phyloP scores from a whole-genome alignment of 371 early-diverging fungal species.

The Polyrhizophydium stewartii region DNA sequence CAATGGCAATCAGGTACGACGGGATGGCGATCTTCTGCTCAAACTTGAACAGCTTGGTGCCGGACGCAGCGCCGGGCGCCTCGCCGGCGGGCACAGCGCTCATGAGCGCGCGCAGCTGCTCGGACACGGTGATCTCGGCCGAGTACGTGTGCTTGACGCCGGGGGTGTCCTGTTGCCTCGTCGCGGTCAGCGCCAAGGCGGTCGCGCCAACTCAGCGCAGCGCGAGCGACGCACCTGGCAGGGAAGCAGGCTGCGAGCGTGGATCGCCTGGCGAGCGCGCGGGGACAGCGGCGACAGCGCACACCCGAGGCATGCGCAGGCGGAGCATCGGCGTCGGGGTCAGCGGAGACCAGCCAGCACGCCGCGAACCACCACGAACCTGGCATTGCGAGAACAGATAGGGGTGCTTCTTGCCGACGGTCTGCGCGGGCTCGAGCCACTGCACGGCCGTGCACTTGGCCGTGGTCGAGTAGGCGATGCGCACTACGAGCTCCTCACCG shows the following conservation, averaged over 20 bases:
- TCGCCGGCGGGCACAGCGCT: conserved; percentile 34
- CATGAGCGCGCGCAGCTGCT: conserved; percentile 60
- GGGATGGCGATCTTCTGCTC: conserved; percentile 39
- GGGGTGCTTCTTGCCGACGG: conserved; percentile 88
- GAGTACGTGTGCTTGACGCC: conserved; percentile 83
- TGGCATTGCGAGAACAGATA: conserved; percentile 97
- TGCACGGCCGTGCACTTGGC: conserved; percentile 80
- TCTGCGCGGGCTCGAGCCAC: conserved; percentile 86
- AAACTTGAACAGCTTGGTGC: conserved; percentile 29
- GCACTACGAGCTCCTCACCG: conserved; percentile 39
- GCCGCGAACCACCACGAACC: conserved; percentile 15
- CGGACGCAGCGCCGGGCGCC: conserved; percentile 17
- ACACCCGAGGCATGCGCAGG: background rate
- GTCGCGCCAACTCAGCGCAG: background rate
- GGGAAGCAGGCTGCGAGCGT: conserved; percentile 89
- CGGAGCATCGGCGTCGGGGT: background rate
- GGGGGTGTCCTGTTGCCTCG: conserved; percentile 82
- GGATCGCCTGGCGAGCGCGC: conserved; percentile 54
- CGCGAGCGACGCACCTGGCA: conserved; percentile 33
- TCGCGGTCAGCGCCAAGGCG: too few relatives aligned
- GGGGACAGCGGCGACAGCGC: too few relatives aligned
- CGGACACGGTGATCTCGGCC: conserved; percentile 68
- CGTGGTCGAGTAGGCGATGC: conserved; percentile 78
- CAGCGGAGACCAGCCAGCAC: background rate
- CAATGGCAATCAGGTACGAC: conserved; percentile 92